phyloP scores from a whole-genome alignment of 208 protist genomes.

The Crithidia sp. region DNA sequence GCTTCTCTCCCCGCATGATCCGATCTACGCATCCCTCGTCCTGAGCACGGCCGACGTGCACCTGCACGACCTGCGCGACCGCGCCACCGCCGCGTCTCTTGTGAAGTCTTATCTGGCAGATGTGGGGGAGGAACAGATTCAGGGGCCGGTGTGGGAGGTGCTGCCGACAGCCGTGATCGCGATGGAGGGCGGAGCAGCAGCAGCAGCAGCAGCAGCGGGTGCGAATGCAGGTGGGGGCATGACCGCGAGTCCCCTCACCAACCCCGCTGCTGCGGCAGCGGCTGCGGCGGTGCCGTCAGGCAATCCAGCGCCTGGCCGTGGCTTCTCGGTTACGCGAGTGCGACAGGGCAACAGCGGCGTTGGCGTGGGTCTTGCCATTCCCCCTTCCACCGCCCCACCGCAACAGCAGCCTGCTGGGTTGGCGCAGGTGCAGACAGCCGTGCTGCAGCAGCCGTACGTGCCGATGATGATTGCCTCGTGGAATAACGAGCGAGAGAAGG shows the following conservation, averaged over 20 bases:
- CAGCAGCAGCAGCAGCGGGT: no score
- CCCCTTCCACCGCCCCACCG: not conserved
- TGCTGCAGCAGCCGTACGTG: slow-evolving; percentile 39
- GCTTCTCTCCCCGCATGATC: slow-evolving; percentile 84
- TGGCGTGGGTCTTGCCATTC: not conserved
- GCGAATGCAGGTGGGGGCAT: no score
- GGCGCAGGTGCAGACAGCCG: not conserved
- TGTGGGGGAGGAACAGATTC: slow-evolving; percentile 72
- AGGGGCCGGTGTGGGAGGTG: slow-evolving; percentile 33
- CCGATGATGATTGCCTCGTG: slow-evolving; percentile 75
- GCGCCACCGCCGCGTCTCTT: slow-evolving; percentile 31
- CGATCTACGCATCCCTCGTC: slow-evolving; percentile 82
- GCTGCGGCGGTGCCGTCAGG: not conserved
- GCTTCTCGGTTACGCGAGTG: slow-evolving; percentile 58
- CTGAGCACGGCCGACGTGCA: slow-evolving; percentile 76
- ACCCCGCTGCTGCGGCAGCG: not conserved
- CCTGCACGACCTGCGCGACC: slow-evolving; percentile 35
- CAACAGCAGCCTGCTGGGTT: no score
- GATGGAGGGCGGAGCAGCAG: not conserved
- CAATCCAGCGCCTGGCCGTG: slow-evolving; percentile 16
- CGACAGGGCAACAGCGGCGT: slow-evolving; percentile 36
- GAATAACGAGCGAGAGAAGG: slow-evolving; percentile 58
- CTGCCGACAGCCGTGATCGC: slow-evolving; percentile 19
- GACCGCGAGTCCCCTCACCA: no score
- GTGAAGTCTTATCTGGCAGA: slow-evolving; percentile 68